phyloP scores from a whole-genome alignment of 495 filamentous ascomycete species.

The Podospora sp. region DNA sequence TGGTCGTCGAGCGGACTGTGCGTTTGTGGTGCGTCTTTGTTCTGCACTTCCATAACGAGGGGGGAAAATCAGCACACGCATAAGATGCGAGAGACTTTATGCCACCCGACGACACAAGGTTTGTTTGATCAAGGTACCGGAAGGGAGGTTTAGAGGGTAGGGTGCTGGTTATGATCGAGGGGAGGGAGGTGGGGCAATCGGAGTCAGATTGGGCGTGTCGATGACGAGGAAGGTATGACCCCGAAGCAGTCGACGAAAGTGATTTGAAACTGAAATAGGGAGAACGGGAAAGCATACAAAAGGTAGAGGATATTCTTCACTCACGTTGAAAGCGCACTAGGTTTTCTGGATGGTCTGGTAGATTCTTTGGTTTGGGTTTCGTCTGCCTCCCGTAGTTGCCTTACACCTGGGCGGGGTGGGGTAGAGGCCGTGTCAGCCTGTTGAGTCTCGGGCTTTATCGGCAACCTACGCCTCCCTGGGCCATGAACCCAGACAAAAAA shows the following conservation, averaged over 20 bases:
- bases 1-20: slow-evolving; percentile 7
- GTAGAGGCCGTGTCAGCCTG: slow-evolving; percentile 27
- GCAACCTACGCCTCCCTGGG: slow-evolving; percentile 13
- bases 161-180: slow-evolving; percentile 10
- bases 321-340: neutral
- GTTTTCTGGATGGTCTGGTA: neutral
- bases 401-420: slow-evolving; percentile 27
- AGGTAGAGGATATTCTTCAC: neutral
- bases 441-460: slow-evolving; percentile 23
- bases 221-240: slow-evolving; percentile 6
- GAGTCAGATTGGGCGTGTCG: slow-evolving; percentile 7
- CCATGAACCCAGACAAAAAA: neutral
- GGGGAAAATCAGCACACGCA: slow-evolving; percentile 34
- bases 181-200: slow-evolving; percentile 20
- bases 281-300: neutral
- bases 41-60: slow-evolving; percentile 52
- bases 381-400: slow-evolving; percentile 26
- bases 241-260: neutral
- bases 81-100: neutral
- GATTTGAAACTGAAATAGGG: neutral
- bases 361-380: slow-evolving; percentile 22
- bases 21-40: slow-evolving; percentile 13
- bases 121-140: neutral
- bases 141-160: neutral
- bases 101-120: slow-evolving; percentile 6